Conservation (phyloP, 148 eudicot genomes). For the Salicornia ramosissima region DNA sequence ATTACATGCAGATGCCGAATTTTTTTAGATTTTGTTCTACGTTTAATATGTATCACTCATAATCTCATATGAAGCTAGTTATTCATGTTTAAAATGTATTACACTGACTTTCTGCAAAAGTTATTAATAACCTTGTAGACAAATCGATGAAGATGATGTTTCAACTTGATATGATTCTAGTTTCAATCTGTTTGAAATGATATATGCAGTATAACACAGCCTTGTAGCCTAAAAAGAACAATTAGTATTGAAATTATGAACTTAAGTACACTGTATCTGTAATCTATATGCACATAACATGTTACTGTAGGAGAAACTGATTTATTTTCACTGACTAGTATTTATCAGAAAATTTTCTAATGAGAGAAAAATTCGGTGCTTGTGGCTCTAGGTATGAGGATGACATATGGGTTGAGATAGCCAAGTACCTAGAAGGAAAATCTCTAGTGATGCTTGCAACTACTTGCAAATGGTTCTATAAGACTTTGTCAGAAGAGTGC, state of each 20-base stretch:
- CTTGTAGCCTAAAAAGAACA: not conserved
- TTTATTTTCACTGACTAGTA: not conserved
- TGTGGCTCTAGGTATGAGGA: constrained; percentile 53
- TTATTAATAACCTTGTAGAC: not conserved
- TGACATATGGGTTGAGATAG: constrained; percentile 85
- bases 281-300: not conserved
- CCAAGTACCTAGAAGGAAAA: constrained; percentile 76
- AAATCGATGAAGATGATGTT: not conserved
- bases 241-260: not conserved
- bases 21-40: too few relatives aligned
- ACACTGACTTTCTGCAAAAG: not conserved
- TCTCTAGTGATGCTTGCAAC: constrained; percentile 70
- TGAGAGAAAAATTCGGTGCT: not conserved
- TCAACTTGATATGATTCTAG: not conserved
- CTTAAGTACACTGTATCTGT: too few relatives aligned
- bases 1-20: too few relatives aligned
- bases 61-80: too few relatives aligned
- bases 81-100: not conserved
- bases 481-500: constrained; percentile 58
- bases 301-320: not conserved
- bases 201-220: not conserved
- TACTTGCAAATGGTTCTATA: constrained; percentile 78
- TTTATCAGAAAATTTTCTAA: not conserved
- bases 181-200: not conserved
- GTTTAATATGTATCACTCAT: too few relatives aligned